Evolutionary conservation across 139 green algal genomes (phyloP).

Genomic region (Chara braunii): DNA sequence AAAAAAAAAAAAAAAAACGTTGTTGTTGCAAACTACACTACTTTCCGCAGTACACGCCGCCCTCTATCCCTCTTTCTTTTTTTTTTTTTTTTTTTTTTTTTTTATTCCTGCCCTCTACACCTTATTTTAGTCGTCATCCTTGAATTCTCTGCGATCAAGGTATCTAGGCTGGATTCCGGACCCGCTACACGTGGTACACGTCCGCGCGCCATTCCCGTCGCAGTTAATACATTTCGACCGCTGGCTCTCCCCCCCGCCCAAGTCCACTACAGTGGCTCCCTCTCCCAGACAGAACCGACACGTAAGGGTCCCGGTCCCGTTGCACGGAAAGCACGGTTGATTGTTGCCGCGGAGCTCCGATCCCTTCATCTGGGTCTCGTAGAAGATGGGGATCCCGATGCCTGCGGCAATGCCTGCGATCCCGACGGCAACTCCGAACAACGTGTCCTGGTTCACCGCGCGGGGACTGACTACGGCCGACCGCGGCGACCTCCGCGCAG

Average conservation of each 20-base stretch:
- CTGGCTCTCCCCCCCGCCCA: conserved; percentile 39
- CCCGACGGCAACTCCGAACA: conserved; percentile 44
- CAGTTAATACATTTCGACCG: conserved; percentile 46
- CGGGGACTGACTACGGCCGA: conserved; percentile 42
- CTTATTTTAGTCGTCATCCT: conserved; percentile 36
- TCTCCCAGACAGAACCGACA: conserved; percentile 44
- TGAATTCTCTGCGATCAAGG: conserved; percentile 45
- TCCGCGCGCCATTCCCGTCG: conserved; percentile 29
- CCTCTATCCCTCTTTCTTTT: too few species aligned
- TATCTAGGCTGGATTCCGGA: conserved; percentile 47
- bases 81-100: too few species aligned
- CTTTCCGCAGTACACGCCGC: too few species aligned
- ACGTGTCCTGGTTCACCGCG: conserved; percentile 50
- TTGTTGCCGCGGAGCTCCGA: conserved; percentile 35
- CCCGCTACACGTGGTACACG: conserved; percentile 48
- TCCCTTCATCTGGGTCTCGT: conserved; percentile 33
- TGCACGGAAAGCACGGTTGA: conserved; percentile 47
- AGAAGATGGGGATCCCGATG: conserved; percentile 43
- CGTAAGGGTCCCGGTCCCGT: conserved; percentile 39
- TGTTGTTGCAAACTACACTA: too few species aligned
- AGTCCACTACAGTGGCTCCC: conserved; percentile 31
- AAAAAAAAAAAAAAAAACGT: too few species aligned
- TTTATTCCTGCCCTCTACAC: too few species aligned
- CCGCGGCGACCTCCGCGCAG: background rate
- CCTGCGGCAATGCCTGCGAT: conserved; percentile 24